Evolutionary conservation across 306 rosid genomes (phyloP).

Genomic region (Lathyrus aphaca): DNA sequence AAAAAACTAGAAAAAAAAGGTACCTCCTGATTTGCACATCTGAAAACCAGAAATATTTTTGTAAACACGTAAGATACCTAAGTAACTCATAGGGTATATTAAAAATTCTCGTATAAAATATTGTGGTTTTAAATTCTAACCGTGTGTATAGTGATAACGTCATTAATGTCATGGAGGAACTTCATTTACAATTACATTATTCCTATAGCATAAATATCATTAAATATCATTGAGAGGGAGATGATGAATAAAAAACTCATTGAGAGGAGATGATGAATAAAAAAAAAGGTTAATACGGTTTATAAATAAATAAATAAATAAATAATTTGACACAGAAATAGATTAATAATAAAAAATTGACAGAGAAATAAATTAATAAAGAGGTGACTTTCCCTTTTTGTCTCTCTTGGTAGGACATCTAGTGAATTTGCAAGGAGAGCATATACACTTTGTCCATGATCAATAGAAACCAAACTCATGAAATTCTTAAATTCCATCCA

Average conservation of each 20-base stretch:
- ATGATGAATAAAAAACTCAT: neutral
- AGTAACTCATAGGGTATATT: too few species aligned
- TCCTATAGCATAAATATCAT: neutral
- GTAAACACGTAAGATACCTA: too few species aligned
- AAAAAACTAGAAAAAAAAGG: too few species aligned
- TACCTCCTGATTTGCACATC: too few species aligned
- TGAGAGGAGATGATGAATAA: neutral
- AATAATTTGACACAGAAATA: too few species aligned
- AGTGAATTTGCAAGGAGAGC: slow-evolving; percentile 29
- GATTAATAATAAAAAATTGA: neutral
- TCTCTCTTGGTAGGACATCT: slow-evolving; percentile 22
- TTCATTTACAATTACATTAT: slow-evolving; percentile 33
- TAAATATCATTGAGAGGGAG: neutral
- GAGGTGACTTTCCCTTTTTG: neutral
- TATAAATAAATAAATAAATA: too few species aligned
- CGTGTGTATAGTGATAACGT: too few species aligned
- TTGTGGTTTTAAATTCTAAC: too few species aligned
- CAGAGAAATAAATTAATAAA: too few species aligned
- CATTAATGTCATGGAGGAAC: neutral
- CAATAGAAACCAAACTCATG: slow-evolving; percentile 24
- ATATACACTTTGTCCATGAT: slow-evolving; percentile 33
- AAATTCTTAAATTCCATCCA: slow-evolving; percentile 26
- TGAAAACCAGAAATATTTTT: too few species aligned
- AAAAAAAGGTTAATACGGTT: neutral
- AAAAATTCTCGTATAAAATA: too few species aligned